phyloP scores from a whole-genome alignment of 257 asterid species.

The Lycium barbarum region DNA sequence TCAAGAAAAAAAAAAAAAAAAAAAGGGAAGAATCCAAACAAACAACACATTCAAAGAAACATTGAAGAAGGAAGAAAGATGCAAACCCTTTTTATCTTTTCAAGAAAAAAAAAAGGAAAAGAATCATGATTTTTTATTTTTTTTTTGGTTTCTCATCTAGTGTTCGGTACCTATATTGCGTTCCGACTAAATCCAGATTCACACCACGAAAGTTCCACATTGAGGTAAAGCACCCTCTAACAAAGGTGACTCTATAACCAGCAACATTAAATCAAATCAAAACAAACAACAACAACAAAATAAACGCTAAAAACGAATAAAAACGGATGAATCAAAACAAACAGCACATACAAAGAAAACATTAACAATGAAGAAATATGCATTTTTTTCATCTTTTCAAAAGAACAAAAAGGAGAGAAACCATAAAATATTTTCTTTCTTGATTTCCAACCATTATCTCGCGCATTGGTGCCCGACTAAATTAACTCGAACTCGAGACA shows the following conservation, averaged over 20 bases:
- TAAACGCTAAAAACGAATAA: neutral
- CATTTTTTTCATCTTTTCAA: conserved; percentile 4
- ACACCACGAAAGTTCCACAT: too few species aligned
- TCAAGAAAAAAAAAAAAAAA: too few species aligned
- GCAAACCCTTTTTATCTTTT: neutral
- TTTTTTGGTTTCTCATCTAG: too few species aligned
- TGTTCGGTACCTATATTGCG: too few species aligned
- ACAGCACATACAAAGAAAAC: neutral
- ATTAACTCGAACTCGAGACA: neutral
- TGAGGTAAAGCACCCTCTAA: too few species aligned
- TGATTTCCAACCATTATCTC: too few species aligned
- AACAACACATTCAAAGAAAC: too few species aligned
- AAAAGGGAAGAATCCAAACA: too few species aligned
- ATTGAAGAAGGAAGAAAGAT: neutral
- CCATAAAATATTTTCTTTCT: neutral
- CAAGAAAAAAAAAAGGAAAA: neutral
- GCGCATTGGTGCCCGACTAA: too few species aligned
- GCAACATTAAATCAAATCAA: neutral
- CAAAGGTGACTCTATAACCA: too few species aligned
- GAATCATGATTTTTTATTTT: too few species aligned
- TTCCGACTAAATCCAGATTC: too few species aligned
- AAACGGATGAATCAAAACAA: neutral
- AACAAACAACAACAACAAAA: conserved; percentile 10
- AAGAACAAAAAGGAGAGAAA: neutral
- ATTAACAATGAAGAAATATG: neutral